Conservation (phyloP, 2,329 filamentous ascomycete species). For the Pyrenochaeta sp. region DNA sequence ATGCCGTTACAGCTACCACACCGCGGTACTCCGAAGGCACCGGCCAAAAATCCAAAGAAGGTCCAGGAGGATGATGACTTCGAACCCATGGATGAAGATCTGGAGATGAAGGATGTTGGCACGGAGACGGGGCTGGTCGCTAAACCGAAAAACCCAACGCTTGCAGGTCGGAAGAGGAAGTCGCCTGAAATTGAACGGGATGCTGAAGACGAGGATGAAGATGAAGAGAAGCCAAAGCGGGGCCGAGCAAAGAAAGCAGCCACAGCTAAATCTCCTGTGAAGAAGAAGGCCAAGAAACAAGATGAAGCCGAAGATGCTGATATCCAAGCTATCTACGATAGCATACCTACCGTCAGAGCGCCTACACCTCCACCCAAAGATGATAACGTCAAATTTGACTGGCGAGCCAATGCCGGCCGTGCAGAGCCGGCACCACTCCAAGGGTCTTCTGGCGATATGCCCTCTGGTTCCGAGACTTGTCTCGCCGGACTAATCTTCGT, state of each 20-base stretch:
- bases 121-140: conserved; percentile 55
- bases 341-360: conserved; percentile 80
- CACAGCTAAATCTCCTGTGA: conserved; percentile 59
- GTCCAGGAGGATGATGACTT: conserved; percentile 51
- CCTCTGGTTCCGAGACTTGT: conserved; percentile 86
- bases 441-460: conserved; percentile 71
- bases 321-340: conserved; percentile 85
- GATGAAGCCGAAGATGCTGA: conserved; percentile 71
- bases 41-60: conserved; percentile 57
- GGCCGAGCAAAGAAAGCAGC: conserved; percentile 46
- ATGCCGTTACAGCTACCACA: conserved; percentile 39
- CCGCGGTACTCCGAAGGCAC: conserved; percentile 46
- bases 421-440: conserved; percentile 69
- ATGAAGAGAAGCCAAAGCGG: conserved; percentile 66
- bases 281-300: conserved; percentile 70
- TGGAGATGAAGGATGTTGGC: conserved; percentile 62
- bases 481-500: conserved; percentile 90
- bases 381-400: conserved; percentile 79
- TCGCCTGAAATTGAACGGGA: conserved; percentile 61
- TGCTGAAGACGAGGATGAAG: conserved; percentile 61
- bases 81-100: conserved; percentile 54
- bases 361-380: conserved; percentile 82
- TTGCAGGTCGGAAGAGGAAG: conserved; percentile 62
- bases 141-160: conserved; percentile 48
- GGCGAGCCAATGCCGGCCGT: conserved; percentile 64